Evolutionary conservation across 768 basidiomycete species (phyloP).

Genomic region (Mycena vulgaris): DNA sequence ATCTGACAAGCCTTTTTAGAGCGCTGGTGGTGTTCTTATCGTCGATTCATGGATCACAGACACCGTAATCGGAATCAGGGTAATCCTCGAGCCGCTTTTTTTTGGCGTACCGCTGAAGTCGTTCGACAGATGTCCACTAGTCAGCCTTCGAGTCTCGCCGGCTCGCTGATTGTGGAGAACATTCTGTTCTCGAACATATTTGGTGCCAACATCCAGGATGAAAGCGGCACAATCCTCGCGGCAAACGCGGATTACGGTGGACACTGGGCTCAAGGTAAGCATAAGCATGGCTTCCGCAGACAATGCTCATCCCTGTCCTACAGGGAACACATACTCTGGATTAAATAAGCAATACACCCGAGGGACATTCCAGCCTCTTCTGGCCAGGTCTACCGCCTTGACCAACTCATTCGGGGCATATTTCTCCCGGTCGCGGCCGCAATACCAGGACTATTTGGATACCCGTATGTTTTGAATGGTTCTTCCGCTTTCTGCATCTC

Average conservation of each 20-base stretch:
- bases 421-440: neutral
- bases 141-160: slow-evolving; percentile 4
- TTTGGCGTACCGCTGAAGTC: neutral
- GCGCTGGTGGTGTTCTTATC: slow-evolving; percentile 1
- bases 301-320: too few species aligned
- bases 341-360: too few species aligned
- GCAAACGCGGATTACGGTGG: too few species aligned
- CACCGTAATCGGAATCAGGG: slow-evolving; percentile 11
- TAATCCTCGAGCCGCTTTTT: neutral
- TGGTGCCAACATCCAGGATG: slow-evolving; percentile 7
- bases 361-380: too few species aligned
- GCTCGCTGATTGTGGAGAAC: slow-evolving; percentile 17
- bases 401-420: neutral
- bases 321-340: too few species aligned
- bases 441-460: neutral
- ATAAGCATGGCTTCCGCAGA: too few species aligned
- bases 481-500: neutral
- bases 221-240: neutral
- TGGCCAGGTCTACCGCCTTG: neutral
- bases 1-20: slow-evolving; percentile 1
- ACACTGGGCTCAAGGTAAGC: too few species aligned
- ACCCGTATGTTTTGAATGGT: neutral
- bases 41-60: neutral
- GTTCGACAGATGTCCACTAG: slow-evolving; percentile 1
- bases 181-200: slow-evolving; percentile 4